Percentiles rank a stretch among this genome's conserved stretches.
Evolutionary conservation across 2,329 filamentous ascomycete genomes (phyloP).

Genomic region (Sporothrix inflata): DNA sequence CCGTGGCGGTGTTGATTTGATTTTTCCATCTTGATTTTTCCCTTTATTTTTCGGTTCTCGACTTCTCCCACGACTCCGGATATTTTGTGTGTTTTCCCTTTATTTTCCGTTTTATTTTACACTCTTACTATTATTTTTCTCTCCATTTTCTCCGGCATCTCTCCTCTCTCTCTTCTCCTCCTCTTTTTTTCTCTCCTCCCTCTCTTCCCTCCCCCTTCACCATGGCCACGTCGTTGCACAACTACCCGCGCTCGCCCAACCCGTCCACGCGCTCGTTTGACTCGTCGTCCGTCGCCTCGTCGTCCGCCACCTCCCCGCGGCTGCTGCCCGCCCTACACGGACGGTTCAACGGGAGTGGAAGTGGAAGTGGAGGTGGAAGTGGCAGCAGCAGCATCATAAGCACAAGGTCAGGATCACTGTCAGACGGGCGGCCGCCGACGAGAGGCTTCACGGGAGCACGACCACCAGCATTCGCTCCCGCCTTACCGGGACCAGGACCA

Average conservation of each 20-base stretch:
- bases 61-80: background rate
- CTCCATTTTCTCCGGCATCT: background rate
- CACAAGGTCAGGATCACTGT: slow-evolving; percentile 13
- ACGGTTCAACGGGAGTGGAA: slow-evolving; percentile 52
- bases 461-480: background rate
- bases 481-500: slow-evolving; percentile 46
- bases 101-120: slow-evolving; percentile 1
- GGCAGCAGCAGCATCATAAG: slow-evolving; percentile 7
- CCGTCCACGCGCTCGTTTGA: slow-evolving; percentile 65
- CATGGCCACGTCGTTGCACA: slow-evolving; percentile 62
- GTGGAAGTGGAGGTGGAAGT: slow-evolving; percentile 43
- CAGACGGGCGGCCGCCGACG: slow-evolving; percentile 21
- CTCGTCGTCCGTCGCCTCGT: slow-evolving; percentile 66
- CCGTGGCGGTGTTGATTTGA: background rate
- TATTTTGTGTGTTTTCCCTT: background rate
- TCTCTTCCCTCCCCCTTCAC: slow-evolving; percentile 31
- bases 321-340: slow-evolving; percentile 47
- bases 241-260: slow-evolving; percentile 65
- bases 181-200: background rate
- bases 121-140: background rate
- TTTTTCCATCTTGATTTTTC: background rate
- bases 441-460: background rate
- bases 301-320: slow-evolving; percentile 63
- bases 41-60: background rate
- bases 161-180: background rate